Evolutionary conservation across 2,329 filamentous ascomycete genomes (phyloP).

Genomic region (Xylariaceae sp.): DNA sequence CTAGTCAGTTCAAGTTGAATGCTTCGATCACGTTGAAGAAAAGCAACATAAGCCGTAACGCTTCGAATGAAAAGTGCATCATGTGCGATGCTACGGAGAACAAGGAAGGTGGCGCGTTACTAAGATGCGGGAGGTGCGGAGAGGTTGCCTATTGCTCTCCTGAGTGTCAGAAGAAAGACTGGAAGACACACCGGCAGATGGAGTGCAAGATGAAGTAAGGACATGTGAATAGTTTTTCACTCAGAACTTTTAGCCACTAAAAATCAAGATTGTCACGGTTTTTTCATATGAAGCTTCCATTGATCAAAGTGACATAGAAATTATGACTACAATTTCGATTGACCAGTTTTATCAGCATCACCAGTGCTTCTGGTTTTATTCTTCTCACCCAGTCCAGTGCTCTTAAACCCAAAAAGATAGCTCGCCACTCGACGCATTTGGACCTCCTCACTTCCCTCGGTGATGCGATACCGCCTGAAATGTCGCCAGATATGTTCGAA

Average conservation of each 20-base stretch:
- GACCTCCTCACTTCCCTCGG: constrained; percentile 62
- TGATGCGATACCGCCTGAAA: constrained; percentile 60
- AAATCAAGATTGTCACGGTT: no score
- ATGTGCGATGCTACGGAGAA: constrained; percentile 27
- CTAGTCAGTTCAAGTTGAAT: not conserved
- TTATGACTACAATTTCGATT: constrained; percentile 7
- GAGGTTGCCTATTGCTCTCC: constrained; percentile 46
- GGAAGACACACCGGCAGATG: constrained; percentile 52
- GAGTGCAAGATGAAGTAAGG: no score
- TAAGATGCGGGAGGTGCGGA: constrained; percentile 44
- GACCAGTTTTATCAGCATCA: no score
- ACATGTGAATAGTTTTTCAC: no score
- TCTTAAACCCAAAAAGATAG: constrained; percentile 38
- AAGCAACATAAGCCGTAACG: no score
- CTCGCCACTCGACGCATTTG: constrained; percentile 63
- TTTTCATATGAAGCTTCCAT: no score
- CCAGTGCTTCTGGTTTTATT: not conserved
- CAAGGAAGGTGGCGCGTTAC: constrained; percentile 31
- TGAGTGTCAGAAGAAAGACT: constrained; percentile 52
- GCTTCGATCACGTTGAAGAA: not conserved
- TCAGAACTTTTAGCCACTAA: no score
- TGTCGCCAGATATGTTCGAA: constrained; percentile 66
- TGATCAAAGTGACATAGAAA: no score
- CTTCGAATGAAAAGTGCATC: constrained; percentile 28
- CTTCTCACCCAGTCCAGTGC: constrained; percentile 6